Base-by-base conservation (phyloP, 495 filamentous ascomycete genomes). In the Chaetomium cochliodes region DNA sequence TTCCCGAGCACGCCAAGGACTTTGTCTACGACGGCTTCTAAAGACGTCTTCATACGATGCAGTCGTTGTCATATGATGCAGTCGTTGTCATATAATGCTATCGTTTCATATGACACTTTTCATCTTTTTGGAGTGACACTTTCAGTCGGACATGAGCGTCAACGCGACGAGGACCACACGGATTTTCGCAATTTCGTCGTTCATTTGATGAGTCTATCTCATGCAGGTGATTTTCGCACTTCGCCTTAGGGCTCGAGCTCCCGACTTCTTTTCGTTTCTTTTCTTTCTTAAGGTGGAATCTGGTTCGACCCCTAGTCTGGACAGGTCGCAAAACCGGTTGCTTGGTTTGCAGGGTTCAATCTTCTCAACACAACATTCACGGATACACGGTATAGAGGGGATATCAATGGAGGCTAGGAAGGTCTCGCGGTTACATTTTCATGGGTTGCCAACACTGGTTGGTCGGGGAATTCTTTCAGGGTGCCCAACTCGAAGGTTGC, bases 1-100 rank as follows among this genome's bases (percentile, higher is more conserved):
- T 82, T 13, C 79, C 81, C 2, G 33, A 37, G 13, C 66, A 67
- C 20, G 64, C 70, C 20, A 41, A 64, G 0, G 23, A 30, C n/a
- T 77, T 69, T 46, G 50, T 2, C n/a, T 73, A 75, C 28, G n/a
- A 66, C n/a, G 72, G 72, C 28, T 30, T 11, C 15, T 56, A 18
- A 60, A 11, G 4, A 11, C 11, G 26, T 9, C 1, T 15, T 8
- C 52, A n/a, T n/a, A n/a, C n/a, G n/a, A n/a, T n/a, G n/a, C n/a
- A n/a, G n/a, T n/a, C n/a, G n/a, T n/a, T n/a, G n/a, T n/a, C n/a
- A n/a, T n/a, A n/a, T n/a, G n/a, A n/a, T n/a, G n/a, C n/a, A n/a
- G n/a, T n/a, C n/a, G n/a, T n/a, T n/a, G n/a, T n/a, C n/a, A n/a
- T n/a, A n/a, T n/a, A n/a, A n/a, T n/a, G n/a, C n/a, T n/a, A n/a